These are phyloP conservation scores for Eucalyptus coolabah DNA, from an alignment of 345 rosid species.

Conservation along the genomic window DNA sequence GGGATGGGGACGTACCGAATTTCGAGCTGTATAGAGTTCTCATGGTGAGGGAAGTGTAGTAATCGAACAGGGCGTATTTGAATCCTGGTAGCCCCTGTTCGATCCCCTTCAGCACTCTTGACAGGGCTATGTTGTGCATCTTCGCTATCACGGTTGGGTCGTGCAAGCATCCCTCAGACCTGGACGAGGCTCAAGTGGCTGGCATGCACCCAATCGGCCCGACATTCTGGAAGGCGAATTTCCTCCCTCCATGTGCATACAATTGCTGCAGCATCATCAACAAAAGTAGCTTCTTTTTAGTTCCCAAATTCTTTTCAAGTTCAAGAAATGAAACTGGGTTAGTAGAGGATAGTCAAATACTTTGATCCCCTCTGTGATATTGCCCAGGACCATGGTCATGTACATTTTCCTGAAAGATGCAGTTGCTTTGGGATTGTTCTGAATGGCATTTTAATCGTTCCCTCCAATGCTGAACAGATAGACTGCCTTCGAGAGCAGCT, in stretches of 20 bases:
- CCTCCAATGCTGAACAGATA: constrained; percentile 8
- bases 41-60: neutral
- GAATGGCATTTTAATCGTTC: neutral
- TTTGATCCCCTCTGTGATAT: neutral
- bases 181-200: neutral
- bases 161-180: neutral
- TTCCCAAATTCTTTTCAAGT: neutral
- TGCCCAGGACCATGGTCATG: neutral
- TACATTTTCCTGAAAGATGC: neutral
- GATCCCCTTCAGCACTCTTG: neutral
- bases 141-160: neutral
- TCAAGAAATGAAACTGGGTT: neutral
- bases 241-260: neutral
- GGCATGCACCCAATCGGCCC: constrained; percentile 20
- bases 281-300: neutral
- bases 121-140: constrained; percentile 7
- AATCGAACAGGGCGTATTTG: constrained; percentile 1
- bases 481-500: neutral
- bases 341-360: neutral
- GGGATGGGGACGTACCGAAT: neutral
- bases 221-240: constrained; percentile 4
- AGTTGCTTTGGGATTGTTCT: neutral
- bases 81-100: neutral
- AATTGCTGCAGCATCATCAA: neutral
- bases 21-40: neutral